These are phyloP conservation scores for Rhizopogon roseolus DNA, from an alignment of 768 basidiomycete species.

Conservation along the genomic window DNA sequence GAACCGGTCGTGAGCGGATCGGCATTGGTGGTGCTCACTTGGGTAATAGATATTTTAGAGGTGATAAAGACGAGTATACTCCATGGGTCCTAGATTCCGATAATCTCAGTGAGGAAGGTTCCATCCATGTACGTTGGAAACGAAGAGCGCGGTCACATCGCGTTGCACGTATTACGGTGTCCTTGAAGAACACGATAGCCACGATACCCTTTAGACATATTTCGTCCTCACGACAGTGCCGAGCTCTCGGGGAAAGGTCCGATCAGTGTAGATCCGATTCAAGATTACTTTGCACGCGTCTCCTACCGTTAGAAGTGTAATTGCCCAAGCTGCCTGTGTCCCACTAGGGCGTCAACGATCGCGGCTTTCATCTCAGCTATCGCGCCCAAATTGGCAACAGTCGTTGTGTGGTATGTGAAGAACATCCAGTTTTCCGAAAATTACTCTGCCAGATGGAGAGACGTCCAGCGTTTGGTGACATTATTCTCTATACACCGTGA, in stretches of 20 bases:
- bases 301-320: not conserved
- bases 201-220: too few species aligned
- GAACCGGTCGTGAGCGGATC: too few species aligned
- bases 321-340: too few species aligned
- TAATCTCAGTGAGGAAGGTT: too few species aligned
- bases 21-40: too few species aligned
- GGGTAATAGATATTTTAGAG: too few species aligned
- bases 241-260: conserved; percentile 12
- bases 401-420: conserved; percentile 16
- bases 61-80: too few species aligned
- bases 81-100: too few species aligned
- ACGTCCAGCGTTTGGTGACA: conserved; percentile 17
- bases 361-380: conserved; percentile 22
- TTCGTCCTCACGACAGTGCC: conserved; percentile 16
- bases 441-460: conserved; percentile 20
- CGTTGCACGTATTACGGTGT: too few species aligned
- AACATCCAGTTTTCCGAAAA: conserved; percentile 9
- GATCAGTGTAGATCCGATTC: conserved; percentile 24
- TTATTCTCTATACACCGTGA: conserved; percentile 13
- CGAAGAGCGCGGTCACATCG: not conserved
- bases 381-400: conserved; percentile 23
- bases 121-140: too few species aligned
- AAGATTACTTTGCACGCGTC: conserved; percentile 13
- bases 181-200: too few species aligned
- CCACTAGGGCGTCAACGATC: conserved; percentile 1